phyloP scores from a whole-genome alignment of 192 early-diverging fungal species.

The Backusella australiensis region DNA sequence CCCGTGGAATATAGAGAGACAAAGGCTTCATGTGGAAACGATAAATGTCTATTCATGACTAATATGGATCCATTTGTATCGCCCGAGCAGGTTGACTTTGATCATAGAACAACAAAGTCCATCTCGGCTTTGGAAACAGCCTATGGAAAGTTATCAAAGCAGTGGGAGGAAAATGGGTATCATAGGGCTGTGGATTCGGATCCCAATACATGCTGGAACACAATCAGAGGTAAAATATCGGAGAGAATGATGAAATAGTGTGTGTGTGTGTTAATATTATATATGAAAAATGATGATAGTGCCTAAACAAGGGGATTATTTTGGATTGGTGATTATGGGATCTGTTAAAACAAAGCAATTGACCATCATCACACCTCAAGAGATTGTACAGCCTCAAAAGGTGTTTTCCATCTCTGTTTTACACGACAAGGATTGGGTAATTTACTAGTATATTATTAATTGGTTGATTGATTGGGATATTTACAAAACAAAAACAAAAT shows the following conservation, averaged over 20 bases:
- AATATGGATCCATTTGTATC: slow-evolving; percentile 49
- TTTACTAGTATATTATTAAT: background rate
- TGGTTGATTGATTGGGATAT: too few species aligned
- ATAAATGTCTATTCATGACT: slow-evolving; percentile 53
- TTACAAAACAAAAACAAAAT: background rate
- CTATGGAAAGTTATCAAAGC: slow-evolving; percentile 36
- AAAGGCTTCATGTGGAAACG: slow-evolving; percentile 50
- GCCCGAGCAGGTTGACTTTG: slow-evolving; percentile 36
- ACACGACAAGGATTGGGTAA: slow-evolving; percentile 13
- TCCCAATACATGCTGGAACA: slow-evolving; percentile 51
- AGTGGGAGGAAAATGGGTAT: slow-evolving; percentile 44
- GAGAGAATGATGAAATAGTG: background rate
- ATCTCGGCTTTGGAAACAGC: slow-evolving; percentile 38
- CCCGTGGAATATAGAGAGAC: slow-evolving; percentile 40
- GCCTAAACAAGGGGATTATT: slow-evolving; percentile 44
- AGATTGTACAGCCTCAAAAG: background rate
- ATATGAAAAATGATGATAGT: slow-evolving; percentile 13
- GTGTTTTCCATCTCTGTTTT: slow-evolving; percentile 12
- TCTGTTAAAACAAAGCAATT: slow-evolving; percentile 5
- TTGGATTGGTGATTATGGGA: slow-evolving; percentile 49
- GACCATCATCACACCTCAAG: slow-evolving; percentile 15
- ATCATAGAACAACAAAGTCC: slow-evolving; percentile 34
- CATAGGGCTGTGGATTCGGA: slow-evolving; percentile 50
- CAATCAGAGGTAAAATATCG: slow-evolving; percentile 30
- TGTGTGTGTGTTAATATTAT: background rate